Evolutionary conservation across 352 stramenopile species (phyloP).

Genomic region (Achlya hypogyna): DNA sequence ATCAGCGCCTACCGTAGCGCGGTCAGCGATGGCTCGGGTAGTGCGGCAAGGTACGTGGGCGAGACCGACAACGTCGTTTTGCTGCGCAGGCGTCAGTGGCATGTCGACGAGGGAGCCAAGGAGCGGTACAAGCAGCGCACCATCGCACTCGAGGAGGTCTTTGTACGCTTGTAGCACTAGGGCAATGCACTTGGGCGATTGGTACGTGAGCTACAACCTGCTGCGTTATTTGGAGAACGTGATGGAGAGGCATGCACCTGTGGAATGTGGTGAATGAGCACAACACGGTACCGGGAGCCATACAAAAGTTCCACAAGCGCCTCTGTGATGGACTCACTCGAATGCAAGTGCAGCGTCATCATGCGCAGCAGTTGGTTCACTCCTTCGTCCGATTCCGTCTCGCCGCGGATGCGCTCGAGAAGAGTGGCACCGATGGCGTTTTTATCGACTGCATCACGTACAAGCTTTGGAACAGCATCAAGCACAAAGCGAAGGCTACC

Average conservation of each 20-base stretch:
- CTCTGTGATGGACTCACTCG: slow-evolving; percentile 65
- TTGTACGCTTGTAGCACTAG: slow-evolving; percentile 64
- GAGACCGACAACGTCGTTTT: slow-evolving; percentile 49
- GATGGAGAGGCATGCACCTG: slow-evolving; percentile 31
- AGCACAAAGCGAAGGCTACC: slow-evolving; percentile 14
- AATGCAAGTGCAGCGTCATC: slow-evolving; percentile 58
- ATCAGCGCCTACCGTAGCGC: slow-evolving; percentile 36
- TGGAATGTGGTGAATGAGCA: slow-evolving; percentile 71
- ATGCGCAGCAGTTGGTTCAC: slow-evolving; percentile 64
- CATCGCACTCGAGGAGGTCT: slow-evolving; percentile 64
- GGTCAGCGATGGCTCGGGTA: neutral
- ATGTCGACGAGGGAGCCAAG: slow-evolving; percentile 69
- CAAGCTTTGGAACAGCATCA: slow-evolving; percentile 3
- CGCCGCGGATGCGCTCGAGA: slow-evolving; percentile 55
- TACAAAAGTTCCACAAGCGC: slow-evolving; percentile 61
- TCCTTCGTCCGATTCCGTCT: slow-evolving; percentile 48
- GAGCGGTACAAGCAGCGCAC: slow-evolving; percentile 65
- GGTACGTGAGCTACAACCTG: slow-evolving; percentile 54
- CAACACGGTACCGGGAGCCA: slow-evolving; percentile 59
- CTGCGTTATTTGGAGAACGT: neutral
- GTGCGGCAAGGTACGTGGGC: slow-evolving; percentile 34
- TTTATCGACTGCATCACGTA: slow-evolving; percentile 4
- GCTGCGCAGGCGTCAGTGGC: slow-evolving; percentile 48
- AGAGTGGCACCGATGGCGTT: slow-evolving; percentile 20
- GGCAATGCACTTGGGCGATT: slow-evolving; percentile 69